Evolutionary conservation across 1,139 yeast genomes (phyloP).

Genomic region (Taphrina wiesneri): DNA sequence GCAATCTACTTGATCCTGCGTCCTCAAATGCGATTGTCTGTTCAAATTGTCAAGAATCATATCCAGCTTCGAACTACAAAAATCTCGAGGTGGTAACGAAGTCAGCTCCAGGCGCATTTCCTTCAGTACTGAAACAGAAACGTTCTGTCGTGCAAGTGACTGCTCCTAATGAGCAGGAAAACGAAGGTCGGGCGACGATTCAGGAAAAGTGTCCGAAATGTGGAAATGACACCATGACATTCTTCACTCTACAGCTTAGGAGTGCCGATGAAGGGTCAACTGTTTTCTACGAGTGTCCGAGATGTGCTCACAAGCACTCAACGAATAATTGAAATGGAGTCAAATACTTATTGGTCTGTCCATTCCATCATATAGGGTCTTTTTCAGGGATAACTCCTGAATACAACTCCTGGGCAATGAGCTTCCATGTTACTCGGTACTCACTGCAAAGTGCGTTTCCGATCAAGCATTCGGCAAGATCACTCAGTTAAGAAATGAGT

Average conservation of each 20-base stretch:
- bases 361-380: too few relatives aligned
- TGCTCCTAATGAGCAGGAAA: slow-evolving; percentile 71
- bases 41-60: slow-evolving; percentile 63
- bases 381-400: too few relatives aligned
- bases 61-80: slow-evolving; percentile 60
- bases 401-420: too few relatives aligned
- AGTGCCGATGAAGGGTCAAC: slow-evolving; percentile 92
- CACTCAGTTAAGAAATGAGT: too few relatives aligned
- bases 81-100: slow-evolving; percentile 81
- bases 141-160: slow-evolving; percentile 87
- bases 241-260: slow-evolving; percentile 91
- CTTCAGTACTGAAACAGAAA: slow-evolving; percentile 75
- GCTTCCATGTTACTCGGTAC: too few relatives aligned
- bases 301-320: slow-evolving; percentile 89
- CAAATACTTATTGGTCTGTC: neutral
- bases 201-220: slow-evolving; percentile 97
- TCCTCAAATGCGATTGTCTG: slow-evolving; percentile 56
- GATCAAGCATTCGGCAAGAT: too few relatives aligned
- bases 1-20: slow-evolving; percentile 76
- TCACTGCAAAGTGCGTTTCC: too few relatives aligned
- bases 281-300: slow-evolving; percentile 83
- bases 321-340: slow-evolving; percentile 65
- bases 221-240: slow-evolving; percentile 97
- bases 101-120: slow-evolving; percentile 89
- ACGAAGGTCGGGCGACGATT: slow-evolving; percentile 48